Base-by-base conservation (phyloP, 495 filamentous ascomycete species). In the Aspergillus sclerotioniger region DNA sequence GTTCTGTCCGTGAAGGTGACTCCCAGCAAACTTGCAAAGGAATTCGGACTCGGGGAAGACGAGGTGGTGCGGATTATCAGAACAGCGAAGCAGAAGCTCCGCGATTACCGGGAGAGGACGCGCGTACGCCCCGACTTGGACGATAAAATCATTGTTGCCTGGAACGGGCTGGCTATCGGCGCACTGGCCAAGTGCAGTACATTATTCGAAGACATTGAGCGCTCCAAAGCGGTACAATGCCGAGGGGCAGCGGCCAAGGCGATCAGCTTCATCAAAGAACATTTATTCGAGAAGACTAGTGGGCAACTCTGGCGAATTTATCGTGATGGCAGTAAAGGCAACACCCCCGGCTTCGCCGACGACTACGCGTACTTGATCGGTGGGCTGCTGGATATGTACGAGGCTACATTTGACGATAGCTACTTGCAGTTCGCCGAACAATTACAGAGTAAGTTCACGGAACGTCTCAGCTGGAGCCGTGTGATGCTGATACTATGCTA, bases 331-430 rank as follows among this genome's bases (percentile, higher is more conserved):
- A 68, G 64, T 19, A 79, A 76, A 33, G 89, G 90, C 25, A 80
- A 88, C 35, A 89, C 87, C 0, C 78, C 78, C 6, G 94, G 84
- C 1, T 96, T 98, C 70, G 92, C 92, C 6, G 94, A 98, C 61
- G 94, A 98, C 69, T 98, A 98, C 69, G 92, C 94, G 3, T 96
- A 90, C 70, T 65, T 98, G 51, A 90, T 92, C 49, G 82, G 86
- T 28, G 95, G 92, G 0, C 76, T 97, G 17, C 76, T 98, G 50
- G 86, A 94, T 61, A 80, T 98, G 58, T 96, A 96, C 66, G 87
- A 96, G 71, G 84, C 89, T 6, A 96, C 92, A 0, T 89, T 90
- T 62, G 86, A 96, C 39, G 87, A 89, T 59, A 72, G 74, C 58
- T 93, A 89, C 73, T 80, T 98, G 13, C 75, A 86, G 50, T 94